Evolutionary conservation across 345 rosid species (phyloP).

Genomic region (Boechera retrofracta): DNA sequence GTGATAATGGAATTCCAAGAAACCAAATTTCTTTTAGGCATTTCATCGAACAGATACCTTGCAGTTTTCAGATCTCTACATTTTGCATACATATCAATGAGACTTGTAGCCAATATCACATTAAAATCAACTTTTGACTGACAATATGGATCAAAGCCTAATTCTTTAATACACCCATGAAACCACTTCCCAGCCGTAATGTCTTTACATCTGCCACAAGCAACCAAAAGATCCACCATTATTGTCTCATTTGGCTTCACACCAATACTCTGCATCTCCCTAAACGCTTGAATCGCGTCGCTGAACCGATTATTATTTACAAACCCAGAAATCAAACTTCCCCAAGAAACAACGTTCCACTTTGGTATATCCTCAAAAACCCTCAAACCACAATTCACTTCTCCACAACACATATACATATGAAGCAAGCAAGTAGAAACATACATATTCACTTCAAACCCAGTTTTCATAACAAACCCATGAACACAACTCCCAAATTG

Average conservation of each 20-base stretch:
- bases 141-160: slow-evolving; percentile 43
- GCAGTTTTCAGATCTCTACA: slow-evolving; percentile 52
- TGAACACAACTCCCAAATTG: slow-evolving; percentile 44
- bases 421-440: slow-evolving; percentile 50
- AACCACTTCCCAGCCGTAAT: slow-evolving; percentile 42
- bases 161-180: slow-evolving; percentile 37
- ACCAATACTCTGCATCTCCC: slow-evolving; percentile 37
- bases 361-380: slow-evolving; percentile 48
- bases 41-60: slow-evolving; percentile 51
- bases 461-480: slow-evolving; percentile 42
- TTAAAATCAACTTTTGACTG: slow-evolving; percentile 23
- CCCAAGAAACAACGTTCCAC: slow-evolving; percentile 51
- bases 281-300: slow-evolving; percentile 39
- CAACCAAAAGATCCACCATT: slow-evolving; percentile 46
- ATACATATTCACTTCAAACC: slow-evolving; percentile 47
- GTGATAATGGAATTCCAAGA: slow-evolving; percentile 57
- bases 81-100: slow-evolving; percentile 51
- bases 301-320: slow-evolving; percentile 34
- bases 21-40: slow-evolving; percentile 52
- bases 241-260: slow-evolving; percentile 48
- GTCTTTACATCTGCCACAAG: slow-evolving; percentile 44
- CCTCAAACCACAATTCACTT: slow-evolving; percentile 36
- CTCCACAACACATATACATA: slow-evolving; percentile 46
- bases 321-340: slow-evolving; percentile 49
- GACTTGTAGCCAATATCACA: slow-evolving; percentile 48